Conservation (phyloP, 2,329 filamentous ascomycete species). For the Alternaria sp. region DNA sequence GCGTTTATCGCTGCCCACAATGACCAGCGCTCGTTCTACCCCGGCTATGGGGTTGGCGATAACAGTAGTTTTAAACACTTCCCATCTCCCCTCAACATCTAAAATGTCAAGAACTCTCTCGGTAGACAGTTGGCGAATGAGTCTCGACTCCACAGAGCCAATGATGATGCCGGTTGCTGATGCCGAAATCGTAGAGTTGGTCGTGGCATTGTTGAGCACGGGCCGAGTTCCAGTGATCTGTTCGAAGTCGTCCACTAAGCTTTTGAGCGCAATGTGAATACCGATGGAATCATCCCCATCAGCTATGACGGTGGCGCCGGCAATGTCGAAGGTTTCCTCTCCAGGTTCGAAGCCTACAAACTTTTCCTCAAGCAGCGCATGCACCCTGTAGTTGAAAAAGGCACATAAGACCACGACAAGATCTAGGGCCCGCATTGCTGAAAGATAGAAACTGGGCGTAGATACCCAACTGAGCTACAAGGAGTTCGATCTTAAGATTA, state of each 20-base stretch:
- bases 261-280: constrained; percentile 29
- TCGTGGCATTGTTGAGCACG: neutral
- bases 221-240: constrained; percentile 26
- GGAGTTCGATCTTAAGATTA: neutral
- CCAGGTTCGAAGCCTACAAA: constrained; percentile 22
- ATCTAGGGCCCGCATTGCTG: neutral
- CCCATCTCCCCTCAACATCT: constrained; percentile 68
- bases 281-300: constrained; percentile 26
- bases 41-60: constrained; percentile 65
- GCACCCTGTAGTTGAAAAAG: neutral
- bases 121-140: constrained; percentile 65
- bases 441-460: neutral
- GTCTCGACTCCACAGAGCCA: constrained; percentile 69
- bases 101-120: constrained; percentile 65
- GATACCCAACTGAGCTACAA: neutral
- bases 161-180: constrained; percentile 64
- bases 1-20: constrained; percentile 70
- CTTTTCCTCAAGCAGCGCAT: constrained; percentile 28
- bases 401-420: neutral
- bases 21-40: constrained; percentile 65
- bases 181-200: neutral
- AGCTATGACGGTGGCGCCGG: constrained; percentile 21
- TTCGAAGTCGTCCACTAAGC: constrained; percentile 24
- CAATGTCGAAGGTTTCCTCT: constrained; percentile 23
- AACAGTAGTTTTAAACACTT: constrained; percentile 68